Evolutionary conservation across 1,284 basidiomycete species (phyloP).

Genomic region (Leccinum angustisporum): DNA sequence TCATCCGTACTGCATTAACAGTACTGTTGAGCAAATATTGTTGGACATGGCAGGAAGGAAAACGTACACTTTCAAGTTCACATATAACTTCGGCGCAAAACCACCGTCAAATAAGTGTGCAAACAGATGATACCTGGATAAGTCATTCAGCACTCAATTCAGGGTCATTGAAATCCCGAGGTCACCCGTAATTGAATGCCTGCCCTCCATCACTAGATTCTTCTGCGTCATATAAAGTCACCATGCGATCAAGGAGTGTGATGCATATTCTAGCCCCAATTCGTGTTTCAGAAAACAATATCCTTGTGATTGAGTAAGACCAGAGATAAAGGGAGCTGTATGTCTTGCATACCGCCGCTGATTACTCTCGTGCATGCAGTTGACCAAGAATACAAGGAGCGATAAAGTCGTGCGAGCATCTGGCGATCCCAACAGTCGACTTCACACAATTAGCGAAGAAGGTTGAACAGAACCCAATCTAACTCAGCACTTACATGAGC

Average conservation of each 20-base stretch:
- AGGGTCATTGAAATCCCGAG: constrained; percentile 4
- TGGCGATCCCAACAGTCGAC: constrained; percentile 70
- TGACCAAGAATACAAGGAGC: constrained; percentile 69
- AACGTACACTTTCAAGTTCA: constrained; percentile 51
- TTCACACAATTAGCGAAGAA: constrained; percentile 35
- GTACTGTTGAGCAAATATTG: constrained; percentile 13
- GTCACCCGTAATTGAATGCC: constrained; percentile 76
- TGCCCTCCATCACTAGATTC: constrained; percentile 57
- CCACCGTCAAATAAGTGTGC: constrained; percentile 52
- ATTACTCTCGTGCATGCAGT: constrained; percentile 60
- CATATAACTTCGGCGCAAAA: constrained; percentile 50
- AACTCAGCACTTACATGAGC: constrained; percentile 57
- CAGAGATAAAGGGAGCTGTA: neutral
- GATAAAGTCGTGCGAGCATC: constrained; percentile 63
- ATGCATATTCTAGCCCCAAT: constrained; percentile 64
- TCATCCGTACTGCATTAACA: constrained; percentile 57
- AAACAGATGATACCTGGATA: constrained; percentile 53
- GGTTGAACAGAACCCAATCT: neutral
- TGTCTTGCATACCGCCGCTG: constrained; percentile 54
- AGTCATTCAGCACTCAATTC: constrained; percentile 7
- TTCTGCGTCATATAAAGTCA: constrained; percentile 61
- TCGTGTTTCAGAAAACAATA: constrained; percentile 46
- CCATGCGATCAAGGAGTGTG: constrained; percentile 64
- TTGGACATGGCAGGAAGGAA: constrained; percentile 1
- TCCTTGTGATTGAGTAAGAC: constrained; percentile 25